Evolutionary conservation across 257 asterid species (phyloP).

Genomic region (Solanum arcanum): DNA sequence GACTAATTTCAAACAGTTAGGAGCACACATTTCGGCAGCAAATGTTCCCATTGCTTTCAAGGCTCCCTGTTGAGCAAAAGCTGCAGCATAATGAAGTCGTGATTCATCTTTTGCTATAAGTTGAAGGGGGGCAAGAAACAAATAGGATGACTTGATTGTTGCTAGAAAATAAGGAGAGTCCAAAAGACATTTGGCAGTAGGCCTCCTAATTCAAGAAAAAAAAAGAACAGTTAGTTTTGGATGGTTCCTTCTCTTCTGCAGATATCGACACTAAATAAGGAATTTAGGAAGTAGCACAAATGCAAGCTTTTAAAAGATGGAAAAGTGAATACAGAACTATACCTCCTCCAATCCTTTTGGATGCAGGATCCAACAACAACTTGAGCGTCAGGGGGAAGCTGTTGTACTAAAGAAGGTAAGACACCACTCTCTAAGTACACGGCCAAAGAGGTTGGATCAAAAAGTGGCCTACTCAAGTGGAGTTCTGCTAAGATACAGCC

Average conservation of each 20-base stretch:
- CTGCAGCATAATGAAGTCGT: conserved; percentile 81
- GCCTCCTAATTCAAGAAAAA: conserved; percentile 55
- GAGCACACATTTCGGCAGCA: conserved; percentile 88
- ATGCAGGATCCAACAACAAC: conserved; percentile 71
- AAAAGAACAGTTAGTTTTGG: conserved; percentile 2
- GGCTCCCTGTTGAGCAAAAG: conserved; percentile 75
- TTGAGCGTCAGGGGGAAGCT: conserved; percentile 60
- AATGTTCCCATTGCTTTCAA: conserved; percentile 70
- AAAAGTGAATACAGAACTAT: conserved; percentile 7
- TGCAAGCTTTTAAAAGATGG: background rate
- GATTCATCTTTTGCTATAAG: conserved; percentile 72
- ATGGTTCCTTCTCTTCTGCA: background rate
- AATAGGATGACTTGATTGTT: conserved; percentile 69
- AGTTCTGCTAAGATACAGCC: conserved; percentile 95
- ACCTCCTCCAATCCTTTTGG: conserved; percentile 80
- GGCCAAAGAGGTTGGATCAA: conserved; percentile 44
- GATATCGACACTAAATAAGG: background rate
- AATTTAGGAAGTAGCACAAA: background rate
- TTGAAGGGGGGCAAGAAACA: conserved; percentile 81
- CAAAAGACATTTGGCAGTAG: conserved; percentile 78
- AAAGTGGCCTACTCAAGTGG: conserved; percentile 70
- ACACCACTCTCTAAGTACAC: conserved; percentile 55
- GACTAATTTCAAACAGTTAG: conserved; percentile 75
- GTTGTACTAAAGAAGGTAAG: conserved; percentile 52
- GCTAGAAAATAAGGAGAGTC: conserved; percentile 81